A percentile compares a stretch with the other conserved stretches of the same genome.
phyloP scores from a whole-genome alignment of 768 basidiomycete genomes.

The Russula griseocarnosa region DNA sequence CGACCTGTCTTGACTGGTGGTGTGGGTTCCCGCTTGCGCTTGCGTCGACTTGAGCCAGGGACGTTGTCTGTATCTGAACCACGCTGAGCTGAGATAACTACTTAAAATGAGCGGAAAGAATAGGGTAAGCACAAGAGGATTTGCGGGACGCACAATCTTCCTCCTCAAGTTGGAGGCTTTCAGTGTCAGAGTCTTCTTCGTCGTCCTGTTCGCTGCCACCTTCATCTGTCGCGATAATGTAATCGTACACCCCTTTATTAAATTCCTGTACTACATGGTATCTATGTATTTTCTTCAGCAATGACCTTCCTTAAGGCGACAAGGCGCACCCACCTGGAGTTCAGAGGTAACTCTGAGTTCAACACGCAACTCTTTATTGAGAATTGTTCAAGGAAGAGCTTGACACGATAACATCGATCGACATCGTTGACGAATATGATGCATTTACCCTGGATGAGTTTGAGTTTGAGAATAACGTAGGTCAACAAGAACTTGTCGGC shows the following conservation, averaged over 20 bases:
- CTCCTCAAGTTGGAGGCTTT: conserved; percentile 38
- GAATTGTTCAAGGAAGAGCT: conserved; percentile 98
- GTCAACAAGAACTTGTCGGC: conserved; percentile 95
- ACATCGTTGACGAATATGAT: conserved; percentile 96
- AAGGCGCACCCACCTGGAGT: conserved; percentile 61
- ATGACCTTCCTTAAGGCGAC: not conserved
- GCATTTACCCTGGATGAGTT: conserved; percentile 92
- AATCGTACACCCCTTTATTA: conserved; percentile 97
- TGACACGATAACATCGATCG: conserved; percentile 89
- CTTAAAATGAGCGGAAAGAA: not conserved
- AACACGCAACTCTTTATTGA: conserved; percentile 94
- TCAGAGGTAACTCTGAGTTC: conserved; percentile 92
- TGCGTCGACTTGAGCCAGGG: conserved; percentile 32
- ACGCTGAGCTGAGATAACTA: conserved; percentile 57
- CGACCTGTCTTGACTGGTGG: conserved; percentile 42
- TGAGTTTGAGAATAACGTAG: conserved; percentile 95
- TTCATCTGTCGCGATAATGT: conserved; percentile 97
- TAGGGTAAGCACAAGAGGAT: not conserved
- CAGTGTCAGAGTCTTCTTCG: conserved; percentile 43
- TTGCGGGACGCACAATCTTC: conserved; percentile 36
- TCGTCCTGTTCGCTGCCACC: conserved; percentile 52
- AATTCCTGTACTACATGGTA: conserved; percentile 98
- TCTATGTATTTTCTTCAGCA: conserved; percentile 39
- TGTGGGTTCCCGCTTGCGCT: conserved; percentile 54
- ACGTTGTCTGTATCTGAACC: conserved; percentile 25